Conservation (phyloP, 2,329 filamentous ascomycete genomes). For the Catunica adiposa region DNA sequence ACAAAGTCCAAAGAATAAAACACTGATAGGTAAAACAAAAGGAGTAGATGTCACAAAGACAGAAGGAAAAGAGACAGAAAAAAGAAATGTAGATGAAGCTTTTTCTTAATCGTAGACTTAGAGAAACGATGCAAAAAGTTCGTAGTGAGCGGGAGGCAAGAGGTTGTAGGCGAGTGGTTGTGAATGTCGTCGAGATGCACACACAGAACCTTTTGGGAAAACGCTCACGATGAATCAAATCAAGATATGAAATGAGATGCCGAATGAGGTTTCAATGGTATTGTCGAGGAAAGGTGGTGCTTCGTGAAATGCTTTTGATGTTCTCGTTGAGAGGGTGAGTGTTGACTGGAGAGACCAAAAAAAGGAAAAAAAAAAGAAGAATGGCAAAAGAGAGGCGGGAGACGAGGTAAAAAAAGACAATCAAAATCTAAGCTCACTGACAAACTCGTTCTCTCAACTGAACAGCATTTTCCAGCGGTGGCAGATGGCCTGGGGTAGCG, state of each 20-base stretch:
- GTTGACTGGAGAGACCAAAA: constrained; percentile 6
- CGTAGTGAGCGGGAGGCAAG: constrained; percentile 1
- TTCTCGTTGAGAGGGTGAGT: constrained; percentile 4
- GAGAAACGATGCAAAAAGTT: background rate
- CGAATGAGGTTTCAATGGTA: constrained; percentile 5
- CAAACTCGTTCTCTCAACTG: too few species aligned
- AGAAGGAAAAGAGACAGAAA: constrained; percentile 3
- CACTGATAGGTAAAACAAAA: background rate
- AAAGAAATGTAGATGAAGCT: constrained; percentile 1
- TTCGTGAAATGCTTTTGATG: constrained; percentile 11
- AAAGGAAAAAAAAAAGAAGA: background rate
- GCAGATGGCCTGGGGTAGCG: too few species aligned
- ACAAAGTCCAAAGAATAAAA: background rate
- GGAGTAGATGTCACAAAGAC: constrained; percentile 2
- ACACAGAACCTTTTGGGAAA: constrained; percentile 14
- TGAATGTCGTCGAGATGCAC: constrained; percentile 9
- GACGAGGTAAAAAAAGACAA: constrained; percentile 5
- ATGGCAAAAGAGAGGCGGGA: background rate
- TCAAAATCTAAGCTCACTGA: background rate
- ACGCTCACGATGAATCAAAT: background rate
- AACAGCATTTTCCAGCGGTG: too few species aligned
- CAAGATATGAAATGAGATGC: background rate
- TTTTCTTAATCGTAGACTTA: background rate
- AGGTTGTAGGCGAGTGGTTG: background rate
- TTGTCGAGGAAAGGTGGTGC: constrained; percentile 15